Percentiles rank a stretch among this genome's conserved stretches.
phyloP scores from a whole-genome alignment of 2,329 filamentous ascomycete species.

The Coniella lustricola region DNA sequence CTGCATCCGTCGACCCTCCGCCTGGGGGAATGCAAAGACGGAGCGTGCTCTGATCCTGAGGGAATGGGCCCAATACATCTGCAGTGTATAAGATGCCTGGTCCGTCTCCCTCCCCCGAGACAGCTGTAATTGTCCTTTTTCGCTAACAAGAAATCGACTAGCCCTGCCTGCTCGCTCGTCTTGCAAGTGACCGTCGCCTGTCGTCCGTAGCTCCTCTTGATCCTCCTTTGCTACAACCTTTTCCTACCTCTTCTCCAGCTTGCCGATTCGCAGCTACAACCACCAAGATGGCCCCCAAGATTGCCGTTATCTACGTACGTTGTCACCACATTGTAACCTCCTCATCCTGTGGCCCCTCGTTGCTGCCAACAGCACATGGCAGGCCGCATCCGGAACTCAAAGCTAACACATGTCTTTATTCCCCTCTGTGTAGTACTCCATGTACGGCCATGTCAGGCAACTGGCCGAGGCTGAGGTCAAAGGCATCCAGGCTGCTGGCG shows the following conservation, averaged over 20 bases:
- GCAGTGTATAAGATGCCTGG: slow-evolving; percentile 7
- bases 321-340: too few relatives aligned
- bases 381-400: neutral
- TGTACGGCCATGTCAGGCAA: slow-evolving; percentile 83
- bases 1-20: slow-evolving; percentile 1
- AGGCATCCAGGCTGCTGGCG: slow-evolving; percentile 83
- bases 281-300: slow-evolving; percentile 74
- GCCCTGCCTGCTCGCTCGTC: too few relatives aligned
- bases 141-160: too few relatives aligned
- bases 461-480: slow-evolving; percentile 85
- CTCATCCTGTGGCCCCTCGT: too few relatives aligned
- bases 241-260: neutral
- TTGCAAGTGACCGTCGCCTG: too few relatives aligned
- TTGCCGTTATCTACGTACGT: slow-evolving; percentile 84
- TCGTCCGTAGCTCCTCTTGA: too few relatives aligned
- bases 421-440: slow-evolving; percentile 61
- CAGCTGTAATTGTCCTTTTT: neutral
- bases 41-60: too few relatives aligned
- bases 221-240: too few relatives aligned
- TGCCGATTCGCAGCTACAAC: slow-evolving; percentile 6
- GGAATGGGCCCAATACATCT: too few relatives aligned
- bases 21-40: neutral
- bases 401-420: neutral
- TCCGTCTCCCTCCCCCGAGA: neutral
- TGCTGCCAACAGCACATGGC: neutral